These are phyloP conservation scores for Elongisporangium anandrum DNA, from an alignment of 352 stramenopile genomes.

Conservation along the genomic window DNA sequence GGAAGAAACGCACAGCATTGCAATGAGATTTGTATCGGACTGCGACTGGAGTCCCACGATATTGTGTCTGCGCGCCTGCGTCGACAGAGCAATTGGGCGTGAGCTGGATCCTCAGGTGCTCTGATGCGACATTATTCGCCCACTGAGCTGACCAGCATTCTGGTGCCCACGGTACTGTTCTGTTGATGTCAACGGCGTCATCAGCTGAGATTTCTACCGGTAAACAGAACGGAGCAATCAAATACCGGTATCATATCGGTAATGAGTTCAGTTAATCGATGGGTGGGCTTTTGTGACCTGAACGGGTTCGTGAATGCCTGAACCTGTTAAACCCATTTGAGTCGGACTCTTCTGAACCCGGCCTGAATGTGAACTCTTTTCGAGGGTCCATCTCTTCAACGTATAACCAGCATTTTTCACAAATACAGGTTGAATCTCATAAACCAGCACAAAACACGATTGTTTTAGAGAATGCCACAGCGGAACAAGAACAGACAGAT, in stretches of 20 bases:
- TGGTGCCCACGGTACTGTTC: not conserved
- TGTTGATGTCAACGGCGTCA: not conserved
- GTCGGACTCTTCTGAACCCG: conserved; percentile 1
- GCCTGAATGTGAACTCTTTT: conserved; percentile 21
- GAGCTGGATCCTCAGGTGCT: not conserved
- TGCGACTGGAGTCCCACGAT: not conserved
- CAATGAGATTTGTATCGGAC: not conserved
- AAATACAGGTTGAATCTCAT: conserved; percentile 4
- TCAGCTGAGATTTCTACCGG: not conserved
- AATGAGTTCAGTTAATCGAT: conserved; percentile 1
- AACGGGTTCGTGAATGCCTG: not conserved
- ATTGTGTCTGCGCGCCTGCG: not conserved
- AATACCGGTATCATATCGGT: not conserved
- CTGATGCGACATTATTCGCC: not conserved
- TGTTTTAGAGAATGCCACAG: not conserved
- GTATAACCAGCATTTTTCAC: conserved; percentile 3
- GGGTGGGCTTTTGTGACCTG: not conserved
- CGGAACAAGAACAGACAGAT: not conserved
- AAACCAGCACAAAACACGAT: conserved; percentile 1
- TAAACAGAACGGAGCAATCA: not conserved
- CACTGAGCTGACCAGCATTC: not conserved
- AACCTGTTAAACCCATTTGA: not conserved
- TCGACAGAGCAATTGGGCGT: not conserved
- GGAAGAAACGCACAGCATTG: not conserved
- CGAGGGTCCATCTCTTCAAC: conserved; percentile 1